Conservation (phyloP, 176 grass and related monocot species). For the Eremochloa ophiuroides region DNA sequence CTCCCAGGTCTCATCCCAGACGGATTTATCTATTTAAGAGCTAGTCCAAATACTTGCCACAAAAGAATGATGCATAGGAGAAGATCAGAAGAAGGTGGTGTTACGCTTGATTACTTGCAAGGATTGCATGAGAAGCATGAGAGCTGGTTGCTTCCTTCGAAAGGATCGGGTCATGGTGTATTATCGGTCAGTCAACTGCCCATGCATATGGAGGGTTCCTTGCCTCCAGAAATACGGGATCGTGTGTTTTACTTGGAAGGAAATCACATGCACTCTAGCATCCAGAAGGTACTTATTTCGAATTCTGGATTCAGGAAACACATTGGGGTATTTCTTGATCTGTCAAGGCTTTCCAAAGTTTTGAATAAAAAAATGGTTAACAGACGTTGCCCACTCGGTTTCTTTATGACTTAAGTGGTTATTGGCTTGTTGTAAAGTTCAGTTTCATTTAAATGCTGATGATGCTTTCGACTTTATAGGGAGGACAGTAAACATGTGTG, state of each 20-base stretch:
- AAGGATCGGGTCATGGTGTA: slow-evolving; percentile 47
- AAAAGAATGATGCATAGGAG: slow-evolving; percentile 88
- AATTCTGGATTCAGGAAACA: background rate
- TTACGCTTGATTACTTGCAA: slow-evolving; percentile 78
- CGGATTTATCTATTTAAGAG: slow-evolving; percentile 95
- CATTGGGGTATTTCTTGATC: background rate
- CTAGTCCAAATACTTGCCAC: slow-evolving; percentile 85
- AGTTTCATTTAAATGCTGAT: background rate
- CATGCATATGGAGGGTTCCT: slow-evolving; percentile 42
- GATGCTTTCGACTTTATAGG: background rate
- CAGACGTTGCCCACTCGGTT: background rate
- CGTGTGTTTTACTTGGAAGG: slow-evolving; percentile 87
- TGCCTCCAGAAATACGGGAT: slow-evolving; percentile 77
- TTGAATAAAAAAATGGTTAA: background rate
- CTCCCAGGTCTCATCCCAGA: slow-evolving; percentile 93
- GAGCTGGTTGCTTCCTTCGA: slow-evolving; percentile 77
- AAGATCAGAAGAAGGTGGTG: slow-evolving; percentile 86
- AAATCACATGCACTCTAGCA: slow-evolving; percentile 86
- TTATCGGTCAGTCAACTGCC: slow-evolving; percentile 78
- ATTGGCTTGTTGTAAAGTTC: background rate
- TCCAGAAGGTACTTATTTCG: slow-evolving; percentile 63
- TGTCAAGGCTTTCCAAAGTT: background rate
- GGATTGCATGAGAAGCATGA: slow-evolving; percentile 98
- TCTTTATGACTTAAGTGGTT: background rate
- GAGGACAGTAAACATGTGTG: background rate